These are phyloP conservation scores for Scorias spongiosa DNA, from an alignment of 2,329 filamentous ascomycete species.

Conservation along the genomic window DNA sequence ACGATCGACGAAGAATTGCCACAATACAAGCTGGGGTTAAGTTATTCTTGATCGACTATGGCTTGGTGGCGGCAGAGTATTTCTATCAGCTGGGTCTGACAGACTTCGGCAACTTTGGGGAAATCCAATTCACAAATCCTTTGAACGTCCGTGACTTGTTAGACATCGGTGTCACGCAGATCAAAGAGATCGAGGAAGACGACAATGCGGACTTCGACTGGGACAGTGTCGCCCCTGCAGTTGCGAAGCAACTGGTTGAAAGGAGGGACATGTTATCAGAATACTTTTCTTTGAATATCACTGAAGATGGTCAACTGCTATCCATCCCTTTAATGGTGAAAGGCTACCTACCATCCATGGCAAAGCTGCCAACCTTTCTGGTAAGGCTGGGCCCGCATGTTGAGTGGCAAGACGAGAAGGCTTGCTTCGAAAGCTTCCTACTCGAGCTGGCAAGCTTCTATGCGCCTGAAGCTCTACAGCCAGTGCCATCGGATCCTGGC, in stretches of 20 bases:
- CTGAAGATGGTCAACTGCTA: slow-evolving; percentile 58
- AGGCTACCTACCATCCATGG: slow-evolving; percentile 72
- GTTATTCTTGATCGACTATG: slow-evolving; percentile 86
- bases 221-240: slow-evolving; percentile 47
- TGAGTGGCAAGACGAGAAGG: slow-evolving; percentile 70
- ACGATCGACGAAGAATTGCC: slow-evolving; percentile 72
- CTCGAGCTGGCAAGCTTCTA: slow-evolving; percentile 80
- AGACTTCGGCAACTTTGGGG: slow-evolving; percentile 89
- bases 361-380: slow-evolving; percentile 78
- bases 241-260: slow-evolving; percentile 54
- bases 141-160: slow-evolving; percentile 58
- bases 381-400: slow-evolving; percentile 78
- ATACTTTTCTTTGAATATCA: slow-evolving; percentile 81
- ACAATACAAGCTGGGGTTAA: slow-evolving; percentile 88
- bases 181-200: slow-evolving; percentile 27
- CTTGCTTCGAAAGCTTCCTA: slow-evolving; percentile 75
- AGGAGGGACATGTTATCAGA: slow-evolving; percentile 76
- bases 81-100: slow-evolving; percentile 93
- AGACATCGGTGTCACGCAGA: slow-evolving; percentile 54
- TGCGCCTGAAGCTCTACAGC: slow-evolving; percentile 68
- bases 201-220: slow-evolving; percentile 46
- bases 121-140: slow-evolving; percentile 63
- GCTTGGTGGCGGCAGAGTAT: slow-evolving; percentile 67
- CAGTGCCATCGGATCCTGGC: slow-evolving; percentile 21
- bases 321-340: slow-evolving; percentile 75